Base-by-base conservation (phyloP, 1,139 yeast genomes). In the Magnusiomyces suaveolens region DNA sequence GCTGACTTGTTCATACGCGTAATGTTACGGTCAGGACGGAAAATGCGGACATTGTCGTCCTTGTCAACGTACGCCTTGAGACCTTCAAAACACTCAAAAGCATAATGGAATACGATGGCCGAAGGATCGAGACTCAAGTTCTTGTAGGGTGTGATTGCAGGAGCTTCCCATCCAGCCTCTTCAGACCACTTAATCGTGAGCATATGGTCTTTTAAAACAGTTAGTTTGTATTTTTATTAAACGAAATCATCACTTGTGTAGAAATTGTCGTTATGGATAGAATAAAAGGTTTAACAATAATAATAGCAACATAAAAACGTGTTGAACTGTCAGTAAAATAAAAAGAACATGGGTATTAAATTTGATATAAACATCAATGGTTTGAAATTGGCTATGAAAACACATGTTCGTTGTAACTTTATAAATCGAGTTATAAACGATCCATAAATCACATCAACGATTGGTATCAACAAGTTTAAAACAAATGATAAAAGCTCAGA, bases 11-110 rank as follows among this genome's bases (percentile, higher is more conserved):
- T 87, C 88, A 92, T 83, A 72, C 98, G 81, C 54, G 70, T 80
- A 95, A 90, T 88, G 75, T 92, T 92, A 78, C 78, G 86, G 69
- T 87, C 87, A 36, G 95, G 86, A 70, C 98, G 83, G 77, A 92
- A 92, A 67, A 90, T 75, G 63, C 96, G 80, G 63, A 88, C 76
- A 59, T 84, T 72, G 61, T 81, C 85, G 21, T 72, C 64, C 60
- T 84, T 57, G 56, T 68, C 72, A 63, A 81, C 79, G 78, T 89
- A 92, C 6, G 97, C 97, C 76, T 92, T 92, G 77, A 92, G 78
- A 61, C 98, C 98, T 75, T 92, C 98, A 64, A 92, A 92, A 61
- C 92, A 79, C 71, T 89, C 96, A 67, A 92, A 92, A 1, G 96
- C 92, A 66, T 92, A 92, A 73, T 92, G 98, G 72, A 92, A 82